Percentiles rank a stretch among this genome's conserved stretches.
Evolutionary conservation across 2,329 filamentous ascomycete species (phyloP).

Genomic region (Epichloe hybrida): DNA sequence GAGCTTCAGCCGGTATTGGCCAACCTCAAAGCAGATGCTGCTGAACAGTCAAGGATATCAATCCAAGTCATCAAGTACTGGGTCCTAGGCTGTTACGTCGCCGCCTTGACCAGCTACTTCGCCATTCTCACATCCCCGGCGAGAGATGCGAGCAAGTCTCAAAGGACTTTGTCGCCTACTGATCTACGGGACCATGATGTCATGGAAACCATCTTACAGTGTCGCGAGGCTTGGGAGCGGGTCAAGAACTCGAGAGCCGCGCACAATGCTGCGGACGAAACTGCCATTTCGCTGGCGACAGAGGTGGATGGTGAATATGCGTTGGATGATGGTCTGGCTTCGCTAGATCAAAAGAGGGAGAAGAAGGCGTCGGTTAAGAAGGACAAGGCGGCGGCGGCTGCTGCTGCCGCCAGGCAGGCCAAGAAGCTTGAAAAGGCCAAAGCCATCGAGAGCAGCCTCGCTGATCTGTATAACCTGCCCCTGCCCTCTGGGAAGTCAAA

Average conservation of each 20-base stretch:
- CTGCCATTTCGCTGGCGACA: conserved; percentile 10
- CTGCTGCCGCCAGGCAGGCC: conserved; percentile 23
- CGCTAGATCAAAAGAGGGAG: conserved; percentile 14
- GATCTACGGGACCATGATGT: conserved; percentile 81
- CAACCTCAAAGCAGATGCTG: conserved; percentile 43
- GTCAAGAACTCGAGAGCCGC: conserved; percentile 51
- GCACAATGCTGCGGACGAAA: conserved; percentile 21
- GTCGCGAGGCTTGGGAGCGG: conserved; percentile 66
- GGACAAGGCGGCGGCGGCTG: conserved; percentile 19
- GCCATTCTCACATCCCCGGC: conserved; percentile 76
- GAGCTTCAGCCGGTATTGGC: conserved; percentile 54
- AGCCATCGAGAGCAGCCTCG: conserved; percentile 56
- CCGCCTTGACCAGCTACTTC: conserved; percentile 84
- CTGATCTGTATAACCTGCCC: conserved; percentile 52
- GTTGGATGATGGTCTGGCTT: conserved; percentile 7
- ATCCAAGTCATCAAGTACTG: conserved; percentile 61
- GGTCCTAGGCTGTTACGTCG: conserved; percentile 74
- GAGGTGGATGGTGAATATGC: conserved; percentile 12
- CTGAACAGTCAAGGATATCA: conserved; percentile 35
- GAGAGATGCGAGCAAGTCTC: conserved; percentile 38
- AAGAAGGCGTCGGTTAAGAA: conserved; percentile 19
- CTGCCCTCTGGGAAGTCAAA: conserved; percentile 35
- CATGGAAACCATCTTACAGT: conserved; percentile 73
- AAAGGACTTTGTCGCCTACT: conserved; percentile 54
- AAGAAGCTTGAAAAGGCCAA: conserved; percentile 34